Evolutionary conservation across 352 stramenopile genomes (phyloP), one percentile per base, ranked within the genome.

Genomic region (Salisapilia sapeloensis): DNA sequence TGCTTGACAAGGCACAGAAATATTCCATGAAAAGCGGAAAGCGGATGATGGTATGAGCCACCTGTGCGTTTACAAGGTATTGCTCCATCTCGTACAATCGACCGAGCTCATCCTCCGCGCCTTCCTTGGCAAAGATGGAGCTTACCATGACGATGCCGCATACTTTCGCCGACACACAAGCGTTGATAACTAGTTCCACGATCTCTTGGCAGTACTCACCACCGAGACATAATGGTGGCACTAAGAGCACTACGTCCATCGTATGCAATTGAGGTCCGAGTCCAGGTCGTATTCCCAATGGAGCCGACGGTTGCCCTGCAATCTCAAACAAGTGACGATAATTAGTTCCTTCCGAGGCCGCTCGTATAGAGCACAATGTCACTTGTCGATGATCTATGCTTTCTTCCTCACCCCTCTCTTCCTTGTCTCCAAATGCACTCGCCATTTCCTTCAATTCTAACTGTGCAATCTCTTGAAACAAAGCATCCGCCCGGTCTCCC

Each of bases 11-110:
- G 2, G 66, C 50, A 21, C 78, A 24, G 22, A 86, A 82, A 39
- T 83, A 86, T 48, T 86, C 71, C 52, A 83, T 80, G 18, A 86
- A 79, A 20, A 86, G 23, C 21, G 71, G 71, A 12, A 86, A 41
- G 0, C 71, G 60, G 28, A 83, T 29, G 34, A 83, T 75, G 28
- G 48, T 53, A 28, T 64, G 77, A 24, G 64, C 42, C 29, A 82
- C 50, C 1, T 59, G 63, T 14, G 64, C 74, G 4, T 33, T 50
- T 38, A 78, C 72, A 13, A 86, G 40, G 17, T 56, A 62, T 29
- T 46, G 46, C 26, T 86, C 71, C 36, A 83, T 69, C 28, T 71
- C 61, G 25, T 58, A 53, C 29, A 83, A 48, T 35, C 70, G 52
- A 20, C 78, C 69, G 14, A 78, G 38, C 13, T 50, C 53, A 5